phyloP scores from a whole-genome alignment of 1,139 yeast species.

The Saccharomyces hybrid region DNA sequence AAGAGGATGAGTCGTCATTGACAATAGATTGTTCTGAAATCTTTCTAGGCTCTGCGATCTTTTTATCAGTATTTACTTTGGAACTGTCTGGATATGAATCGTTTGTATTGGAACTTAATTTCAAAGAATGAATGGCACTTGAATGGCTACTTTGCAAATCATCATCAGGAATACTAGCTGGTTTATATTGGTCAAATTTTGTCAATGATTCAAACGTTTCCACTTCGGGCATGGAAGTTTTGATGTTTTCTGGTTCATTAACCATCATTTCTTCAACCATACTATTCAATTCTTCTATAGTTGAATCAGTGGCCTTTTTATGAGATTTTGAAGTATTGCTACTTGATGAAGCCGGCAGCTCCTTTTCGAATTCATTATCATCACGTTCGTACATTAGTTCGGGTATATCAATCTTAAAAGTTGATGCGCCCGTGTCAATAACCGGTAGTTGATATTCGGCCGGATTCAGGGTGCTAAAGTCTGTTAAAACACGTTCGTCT shows the following conservation, averaged over 20 bases:
- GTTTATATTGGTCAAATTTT: conserved; percentile 25
- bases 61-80: not conserved
- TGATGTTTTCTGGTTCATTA: conserved; percentile 17
- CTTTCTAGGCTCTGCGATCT: not conserved
- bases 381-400: conserved; percentile 11
- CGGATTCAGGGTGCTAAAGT: conserved; percentile 11
- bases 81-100: conserved; percentile 6
- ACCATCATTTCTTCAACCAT: conserved; percentile 34
- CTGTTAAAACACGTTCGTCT: conserved; percentile 10
- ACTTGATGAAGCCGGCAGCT: not conserved
- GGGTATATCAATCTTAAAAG: conserved; percentile 23
- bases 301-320: conserved; percentile 10
- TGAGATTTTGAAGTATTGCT: not conserved
- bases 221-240: conserved; percentile 8
- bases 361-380: not conserved
- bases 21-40: not conserved
- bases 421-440: conserved; percentile 22
- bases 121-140: conserved; percentile 19
- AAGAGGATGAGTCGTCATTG: not conserved
- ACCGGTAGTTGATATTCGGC: conserved; percentile 22
- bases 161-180: conserved; percentile 10
- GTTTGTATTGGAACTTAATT: conserved; percentile 10
- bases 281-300: conserved; percentile 24
- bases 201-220: conserved; percentile 24
- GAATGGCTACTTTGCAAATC: conserved; percentile 14